These are phyloP conservation scores for Elaeis oleifera DNA, from an alignment of 202 grass and related monocot species.

Conservation along the genomic window DNA sequence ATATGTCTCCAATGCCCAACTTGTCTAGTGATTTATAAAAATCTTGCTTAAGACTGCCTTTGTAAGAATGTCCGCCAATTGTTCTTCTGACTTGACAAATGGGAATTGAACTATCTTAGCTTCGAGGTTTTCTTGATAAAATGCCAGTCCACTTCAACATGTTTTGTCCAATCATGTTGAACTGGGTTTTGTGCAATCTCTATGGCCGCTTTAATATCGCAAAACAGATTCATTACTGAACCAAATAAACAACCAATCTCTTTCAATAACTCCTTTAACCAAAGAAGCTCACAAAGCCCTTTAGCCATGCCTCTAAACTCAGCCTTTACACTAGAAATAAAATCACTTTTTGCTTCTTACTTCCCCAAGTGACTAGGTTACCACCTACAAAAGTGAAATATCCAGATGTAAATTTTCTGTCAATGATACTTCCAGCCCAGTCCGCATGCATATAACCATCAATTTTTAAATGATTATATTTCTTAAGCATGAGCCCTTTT, in stretches of 20 bases:
- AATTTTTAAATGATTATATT: too few relatives aligned
- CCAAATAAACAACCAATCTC: not conserved
- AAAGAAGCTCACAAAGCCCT: not conserved
- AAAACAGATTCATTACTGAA: not conserved
- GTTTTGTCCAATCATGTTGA: constrained; percentile 9
- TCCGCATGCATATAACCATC: not conserved
- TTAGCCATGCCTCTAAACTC: constrained; percentile 5
- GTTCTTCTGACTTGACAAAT: not conserved
- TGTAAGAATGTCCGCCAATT: constrained; percentile 5
- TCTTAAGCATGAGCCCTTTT: too few relatives aligned
- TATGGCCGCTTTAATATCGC: constrained; percentile 7
- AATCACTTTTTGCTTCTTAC: not conserved
- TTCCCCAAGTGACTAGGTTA: not conserved
- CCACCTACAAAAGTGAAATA: too few relatives aligned
- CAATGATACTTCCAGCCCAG: too few relatives aligned
- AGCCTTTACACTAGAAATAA: constrained; percentile 1
- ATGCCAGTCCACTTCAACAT: constrained; percentile 13
- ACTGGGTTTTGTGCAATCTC: not conserved
- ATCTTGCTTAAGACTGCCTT: not conserved
- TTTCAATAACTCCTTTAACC: not conserved
- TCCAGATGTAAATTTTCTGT: too few relatives aligned
- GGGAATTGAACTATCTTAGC: not conserved
- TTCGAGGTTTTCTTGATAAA: constrained; percentile 21
- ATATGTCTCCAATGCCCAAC: not conserved
- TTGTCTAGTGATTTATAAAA: not conserved